These are phyloP conservation scores for Akebia trifoliata DNA, from an alignment of 164 flowering plant genomes.

Conservation along the genomic window DNA sequence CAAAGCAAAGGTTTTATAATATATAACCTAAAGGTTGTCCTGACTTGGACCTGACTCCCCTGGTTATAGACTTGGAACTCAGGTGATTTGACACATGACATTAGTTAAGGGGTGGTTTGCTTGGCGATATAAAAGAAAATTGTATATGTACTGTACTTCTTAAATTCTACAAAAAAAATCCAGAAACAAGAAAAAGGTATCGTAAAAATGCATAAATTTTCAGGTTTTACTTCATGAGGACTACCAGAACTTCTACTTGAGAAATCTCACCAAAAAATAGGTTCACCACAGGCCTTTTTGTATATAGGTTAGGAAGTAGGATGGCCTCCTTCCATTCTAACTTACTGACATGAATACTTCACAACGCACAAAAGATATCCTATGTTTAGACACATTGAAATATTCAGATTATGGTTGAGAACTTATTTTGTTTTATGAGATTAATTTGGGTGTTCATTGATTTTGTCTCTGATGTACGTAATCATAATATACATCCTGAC, in stretches of 20 bases:
- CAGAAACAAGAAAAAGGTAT: too few relatives aligned
- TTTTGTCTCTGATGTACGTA: neutral
- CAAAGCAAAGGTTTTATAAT: neutral
- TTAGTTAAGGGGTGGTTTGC: neutral
- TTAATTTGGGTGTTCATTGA: neutral
- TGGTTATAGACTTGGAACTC: neutral
- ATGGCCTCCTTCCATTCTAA: too few relatives aligned
- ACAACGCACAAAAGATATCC: too few relatives aligned
- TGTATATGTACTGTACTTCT: too few relatives aligned
- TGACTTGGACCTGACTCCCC: neutral
- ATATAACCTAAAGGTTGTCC: too few relatives aligned
- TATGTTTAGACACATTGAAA: neutral
- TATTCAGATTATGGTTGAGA: neutral
- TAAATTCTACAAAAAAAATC: too few relatives aligned
- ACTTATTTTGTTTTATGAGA: neutral
- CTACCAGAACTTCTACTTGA: too few relatives aligned
- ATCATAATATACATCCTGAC: conserved; percentile 8
- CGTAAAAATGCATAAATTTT: too few relatives aligned
- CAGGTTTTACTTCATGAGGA: too few relatives aligned
- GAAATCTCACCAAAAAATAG: too few relatives aligned
- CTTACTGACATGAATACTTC: neutral
- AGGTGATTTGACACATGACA: neutral
- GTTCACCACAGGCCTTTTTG: too few relatives aligned
- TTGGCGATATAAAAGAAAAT: neutral
- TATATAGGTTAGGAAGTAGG: too few relatives aligned